Conservation (phyloP, 805 yeast genomes). For the Wickerhamomyces strasburgensis region DNA sequence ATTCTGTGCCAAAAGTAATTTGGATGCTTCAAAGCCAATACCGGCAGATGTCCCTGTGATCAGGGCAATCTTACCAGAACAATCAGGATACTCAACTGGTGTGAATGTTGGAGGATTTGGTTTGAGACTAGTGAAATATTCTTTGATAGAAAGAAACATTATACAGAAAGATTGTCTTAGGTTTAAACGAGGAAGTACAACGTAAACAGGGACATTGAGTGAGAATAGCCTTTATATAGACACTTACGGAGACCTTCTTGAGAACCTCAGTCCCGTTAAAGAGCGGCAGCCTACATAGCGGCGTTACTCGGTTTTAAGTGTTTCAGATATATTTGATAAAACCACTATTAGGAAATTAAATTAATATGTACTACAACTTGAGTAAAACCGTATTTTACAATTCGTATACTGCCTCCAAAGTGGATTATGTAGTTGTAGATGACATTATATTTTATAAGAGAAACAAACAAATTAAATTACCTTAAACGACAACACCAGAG, state of each 20-base stretch:
- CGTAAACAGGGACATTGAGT: no score
- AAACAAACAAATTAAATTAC: conserved; percentile 16
- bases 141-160: no score
- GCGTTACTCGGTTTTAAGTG: not conserved
- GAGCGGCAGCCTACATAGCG: no score
- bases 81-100: conserved; percentile 28
- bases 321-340: not conserved
- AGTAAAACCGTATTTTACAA: conserved; percentile 23
- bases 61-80: conserved; percentile 20
- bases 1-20: conserved; percentile 26
- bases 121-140: no score
- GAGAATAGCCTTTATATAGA: no score
- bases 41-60: conserved; percentile 34
- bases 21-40: conserved; percentile 30
- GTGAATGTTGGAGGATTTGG: conserved; percentile 23
- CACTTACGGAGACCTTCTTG: no score
- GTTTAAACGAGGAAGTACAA: no score
- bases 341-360: not conserved
- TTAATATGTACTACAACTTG: conserved; percentile 21
- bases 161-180: no score
- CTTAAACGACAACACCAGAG: conserved; percentile 99
- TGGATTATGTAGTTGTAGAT: conserved; percentile 21
- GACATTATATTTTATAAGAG: conserved; percentile 25
- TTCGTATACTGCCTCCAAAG: conserved; percentile 19
- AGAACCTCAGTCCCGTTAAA: no score